Percentiles rank a stretch among this genome's conserved stretches.
These are phyloP conservation scores for Melanopsichium pennsylvanicum DNA, from an alignment of 1,284 basidiomycete genomes.

Conservation along the genomic window DNA sequence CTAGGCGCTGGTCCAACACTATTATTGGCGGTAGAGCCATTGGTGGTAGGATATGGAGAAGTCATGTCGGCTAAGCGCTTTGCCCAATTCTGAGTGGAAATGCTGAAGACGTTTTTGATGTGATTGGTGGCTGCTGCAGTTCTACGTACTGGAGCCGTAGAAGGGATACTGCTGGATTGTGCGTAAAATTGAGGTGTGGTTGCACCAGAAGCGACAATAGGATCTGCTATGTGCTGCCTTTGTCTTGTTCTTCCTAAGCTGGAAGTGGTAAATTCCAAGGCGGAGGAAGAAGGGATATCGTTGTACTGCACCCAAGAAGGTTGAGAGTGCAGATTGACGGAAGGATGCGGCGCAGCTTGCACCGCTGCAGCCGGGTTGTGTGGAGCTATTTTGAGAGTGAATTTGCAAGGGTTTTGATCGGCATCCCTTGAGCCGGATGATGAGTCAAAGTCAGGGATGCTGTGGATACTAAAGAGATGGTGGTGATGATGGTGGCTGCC, in stretches of 20 bases:
- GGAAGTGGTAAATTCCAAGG: not conserved
- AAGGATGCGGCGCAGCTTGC: slow-evolving; percentile 28
- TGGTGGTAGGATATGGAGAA: slow-evolving; percentile 5
- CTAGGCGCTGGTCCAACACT: slow-evolving; percentile 5
- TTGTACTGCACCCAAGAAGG: slow-evolving; percentile 20
- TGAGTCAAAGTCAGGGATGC: not conserved
- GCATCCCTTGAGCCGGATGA: slow-evolving; percentile 26
- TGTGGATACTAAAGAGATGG: not conserved
- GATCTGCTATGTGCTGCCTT: slow-evolving; percentile 37
- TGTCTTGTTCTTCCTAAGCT: slow-evolving; percentile 7
- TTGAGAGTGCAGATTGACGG: slow-evolving; percentile 2
- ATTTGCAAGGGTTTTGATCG: slow-evolving; percentile 6
- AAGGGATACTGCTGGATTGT: slow-evolving; percentile 12
- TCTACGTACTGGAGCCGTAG: slow-evolving; percentile 29
- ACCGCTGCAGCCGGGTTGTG: slow-evolving; percentile 27
- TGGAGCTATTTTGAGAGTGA: slow-evolving; percentile 27
- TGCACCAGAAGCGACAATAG: slow-evolving; percentile 28
- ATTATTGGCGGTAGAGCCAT: not conserved
- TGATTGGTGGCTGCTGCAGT: slow-evolving; percentile 18
- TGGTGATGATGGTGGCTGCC: too few species aligned
- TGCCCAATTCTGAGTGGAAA: slow-evolving; percentile 45
- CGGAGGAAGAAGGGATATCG: slow-evolving; percentile 19
- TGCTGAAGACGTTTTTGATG: slow-evolving; percentile 45
- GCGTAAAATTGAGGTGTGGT: too few species aligned
- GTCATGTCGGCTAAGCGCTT: slow-evolving; percentile 36